phyloP scores from a whole-genome alignment of 441 rosid species.

The Corymbia calophylla region DNA sequence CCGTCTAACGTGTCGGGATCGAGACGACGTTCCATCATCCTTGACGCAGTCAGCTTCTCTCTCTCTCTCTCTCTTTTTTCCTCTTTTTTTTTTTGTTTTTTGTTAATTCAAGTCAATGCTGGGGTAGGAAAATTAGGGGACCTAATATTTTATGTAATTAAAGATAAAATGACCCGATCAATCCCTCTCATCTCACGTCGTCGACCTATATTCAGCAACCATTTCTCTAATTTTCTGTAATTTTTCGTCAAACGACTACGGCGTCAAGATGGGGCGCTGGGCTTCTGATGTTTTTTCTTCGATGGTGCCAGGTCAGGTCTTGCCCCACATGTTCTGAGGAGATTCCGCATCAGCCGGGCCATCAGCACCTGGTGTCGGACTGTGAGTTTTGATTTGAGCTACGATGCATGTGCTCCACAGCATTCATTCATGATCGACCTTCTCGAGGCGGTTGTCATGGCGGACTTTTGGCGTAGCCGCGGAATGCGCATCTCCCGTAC shows the following conservation, averaged over 20 bases:
- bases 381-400: too few relatives aligned
- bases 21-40: background rate
- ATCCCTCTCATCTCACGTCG: background rate
- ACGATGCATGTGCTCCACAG: background rate
- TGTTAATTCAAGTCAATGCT: background rate
- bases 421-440: background rate
- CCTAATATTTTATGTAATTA: background rate
- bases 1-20: background rate
- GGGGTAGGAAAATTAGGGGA: background rate
- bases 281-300: background rate
- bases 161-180: background rate
- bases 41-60: background rate
- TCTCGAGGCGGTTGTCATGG: background rate
- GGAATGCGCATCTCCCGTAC: background rate
- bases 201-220: background rate
- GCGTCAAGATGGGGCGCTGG: background rate
- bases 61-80: background rate
- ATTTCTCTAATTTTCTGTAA: too few relatives aligned
- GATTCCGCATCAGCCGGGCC: background rate
- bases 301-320: background rate
- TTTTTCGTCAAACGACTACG: too few relatives aligned
- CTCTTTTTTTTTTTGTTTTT: accelerated
- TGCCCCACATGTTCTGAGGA: background rate
- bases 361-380: background rate
- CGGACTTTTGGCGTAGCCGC: background rate